A percentile compares a stretch with the other conserved stretches of the same genome.
Conservation (phyloP, 2,329 filamentous ascomycete species). For the Elsinoe necatrix region DNA sequence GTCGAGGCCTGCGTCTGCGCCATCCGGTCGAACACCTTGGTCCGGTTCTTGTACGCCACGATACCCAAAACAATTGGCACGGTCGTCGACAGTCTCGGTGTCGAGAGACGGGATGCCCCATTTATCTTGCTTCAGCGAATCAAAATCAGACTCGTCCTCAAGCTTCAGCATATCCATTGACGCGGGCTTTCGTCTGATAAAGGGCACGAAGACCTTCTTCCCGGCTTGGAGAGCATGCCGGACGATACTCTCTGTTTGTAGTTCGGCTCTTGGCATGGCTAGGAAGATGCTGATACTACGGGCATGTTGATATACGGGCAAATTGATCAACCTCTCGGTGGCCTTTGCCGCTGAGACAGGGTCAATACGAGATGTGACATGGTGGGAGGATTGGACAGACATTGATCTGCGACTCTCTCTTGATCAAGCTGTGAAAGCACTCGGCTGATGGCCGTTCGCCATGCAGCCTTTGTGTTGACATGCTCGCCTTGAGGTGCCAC, state of each 20-base stretch:
- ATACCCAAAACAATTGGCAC: constrained; percentile 66
- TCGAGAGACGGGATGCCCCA: constrained; percentile 93
- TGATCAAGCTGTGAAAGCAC: constrained; percentile 53
- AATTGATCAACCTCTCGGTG: constrained; percentile 54
- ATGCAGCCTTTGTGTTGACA: constrained; percentile 43
- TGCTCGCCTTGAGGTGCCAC: not conserved
- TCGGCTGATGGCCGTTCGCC: constrained; percentile 58
- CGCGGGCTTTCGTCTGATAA: constrained; percentile 60
- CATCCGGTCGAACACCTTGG: constrained; percentile 9
- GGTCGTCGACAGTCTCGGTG: constrained; percentile 52
- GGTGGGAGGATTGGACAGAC: constrained; percentile 41
- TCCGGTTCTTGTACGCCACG: constrained; percentile 36
- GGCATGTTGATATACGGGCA: constrained; percentile 68
- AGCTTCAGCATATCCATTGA: constrained; percentile 94
- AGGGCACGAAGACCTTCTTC: constrained; percentile 87
- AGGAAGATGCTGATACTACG: constrained; percentile 75
- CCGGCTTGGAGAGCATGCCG: constrained; percentile 65
- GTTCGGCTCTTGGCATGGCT: constrained; percentile 82
- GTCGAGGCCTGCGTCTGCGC: constrained; percentile 52
- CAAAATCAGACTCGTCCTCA: constrained; percentile 64
- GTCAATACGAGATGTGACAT: constrained; percentile 15
- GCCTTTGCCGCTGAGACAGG: constrained; percentile 51
- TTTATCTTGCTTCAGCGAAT: constrained; percentile 64
- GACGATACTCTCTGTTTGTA: constrained; percentile 76
- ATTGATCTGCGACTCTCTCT: constrained; percentile 60